These are phyloP conservation scores for Sungouiozyma ichnusensis DNA, from an alignment of 805 yeast genomes.

Conservation along the genomic window DNA sequence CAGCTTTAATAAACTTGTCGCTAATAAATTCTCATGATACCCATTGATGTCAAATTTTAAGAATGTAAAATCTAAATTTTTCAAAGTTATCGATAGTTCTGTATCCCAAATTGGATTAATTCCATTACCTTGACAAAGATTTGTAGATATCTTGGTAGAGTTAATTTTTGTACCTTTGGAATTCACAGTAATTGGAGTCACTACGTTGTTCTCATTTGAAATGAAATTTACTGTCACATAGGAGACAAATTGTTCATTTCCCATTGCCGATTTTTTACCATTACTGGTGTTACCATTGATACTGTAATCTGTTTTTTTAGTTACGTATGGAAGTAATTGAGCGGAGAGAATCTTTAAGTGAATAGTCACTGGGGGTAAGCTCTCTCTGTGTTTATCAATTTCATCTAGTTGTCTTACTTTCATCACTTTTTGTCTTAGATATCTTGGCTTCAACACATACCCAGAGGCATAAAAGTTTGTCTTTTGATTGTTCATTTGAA, in stretches of 20 bases:
- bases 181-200: constrained; percentile 12
- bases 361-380: constrained; percentile 11
- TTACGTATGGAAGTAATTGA: constrained; percentile 71
- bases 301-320: constrained; percentile 31
- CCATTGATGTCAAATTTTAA: constrained; percentile 43
- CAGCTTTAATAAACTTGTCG: constrained; percentile 51
- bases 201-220: constrained; percentile 7
- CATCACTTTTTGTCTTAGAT: constrained; percentile 28
- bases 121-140: constrained; percentile 52
- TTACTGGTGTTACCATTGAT: constrained; percentile 2
- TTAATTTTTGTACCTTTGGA: constrained; percentile 15
- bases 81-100: constrained; percentile 33
- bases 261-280: not conserved
- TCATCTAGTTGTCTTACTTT: constrained; percentile 19
- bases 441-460: constrained; percentile 64
- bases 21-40: constrained; percentile 34
- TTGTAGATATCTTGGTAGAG: constrained; percentile 16
- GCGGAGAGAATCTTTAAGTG: constrained; percentile 57
- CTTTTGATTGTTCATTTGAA: constrained; percentile 41
- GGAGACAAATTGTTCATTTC: constrained; percentile 12
- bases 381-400: constrained; percentile 10
- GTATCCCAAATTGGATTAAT: constrained; percentile 81
- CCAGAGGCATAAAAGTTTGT: constrained; percentile 39
- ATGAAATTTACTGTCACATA: constrained; percentile 17
- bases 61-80: constrained; percentile 40